Evolutionary conservation across 1,139 yeast species (phyloP).

Genomic region (Nematodospora anomalae): DNA sequence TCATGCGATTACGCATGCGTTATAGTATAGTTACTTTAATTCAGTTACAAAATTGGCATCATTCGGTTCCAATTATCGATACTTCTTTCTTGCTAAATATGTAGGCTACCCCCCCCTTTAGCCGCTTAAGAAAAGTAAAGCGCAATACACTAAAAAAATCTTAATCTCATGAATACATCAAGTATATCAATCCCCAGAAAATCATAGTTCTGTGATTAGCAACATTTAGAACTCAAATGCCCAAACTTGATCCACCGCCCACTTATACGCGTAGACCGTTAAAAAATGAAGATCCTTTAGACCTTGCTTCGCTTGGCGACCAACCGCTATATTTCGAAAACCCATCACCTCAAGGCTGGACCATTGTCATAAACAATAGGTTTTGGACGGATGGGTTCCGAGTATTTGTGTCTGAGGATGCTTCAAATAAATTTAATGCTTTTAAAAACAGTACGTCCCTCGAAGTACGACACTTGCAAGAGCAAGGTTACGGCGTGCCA

Average conservation of each 20-base stretch:
- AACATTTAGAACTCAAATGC: too few species aligned
- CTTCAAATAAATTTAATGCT: slow-evolving; percentile 11
- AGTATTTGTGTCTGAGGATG: slow-evolving; percentile 14
- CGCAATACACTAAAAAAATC: too few species aligned
- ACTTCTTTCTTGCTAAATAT: too few species aligned
- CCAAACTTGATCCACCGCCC: slow-evolving; percentile 7
- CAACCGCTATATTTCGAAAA: slow-evolving; percentile 12
- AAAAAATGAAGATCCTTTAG: background rate
- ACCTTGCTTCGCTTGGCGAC: slow-evolving; percentile 3
- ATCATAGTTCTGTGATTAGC: too few species aligned
- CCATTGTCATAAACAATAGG: slow-evolving; percentile 11
- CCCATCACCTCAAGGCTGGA: slow-evolving; percentile 10
- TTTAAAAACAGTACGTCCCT: slow-evolving; percentile 11
- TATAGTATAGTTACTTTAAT: too few species aligned
- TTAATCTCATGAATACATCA: too few species aligned
- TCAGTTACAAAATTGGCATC: too few species aligned
- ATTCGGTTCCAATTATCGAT: too few species aligned
- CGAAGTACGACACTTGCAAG: slow-evolving; percentile 9
- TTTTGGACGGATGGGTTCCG: slow-evolving; percentile 14
- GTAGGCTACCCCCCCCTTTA: too few species aligned
- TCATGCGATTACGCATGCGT: too few species aligned
- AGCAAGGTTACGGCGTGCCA: slow-evolving; percentile 14
- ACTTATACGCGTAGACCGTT: slow-evolving; percentile 2
- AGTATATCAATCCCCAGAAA: too few species aligned
- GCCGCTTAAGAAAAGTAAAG: too few species aligned